Percentiles rank a stretch among this genome's conserved stretches.
Evolutionary conservation across 768 basidiomycete genomes (phyloP).

Genomic region (Auriscalpium vulgare): DNA sequence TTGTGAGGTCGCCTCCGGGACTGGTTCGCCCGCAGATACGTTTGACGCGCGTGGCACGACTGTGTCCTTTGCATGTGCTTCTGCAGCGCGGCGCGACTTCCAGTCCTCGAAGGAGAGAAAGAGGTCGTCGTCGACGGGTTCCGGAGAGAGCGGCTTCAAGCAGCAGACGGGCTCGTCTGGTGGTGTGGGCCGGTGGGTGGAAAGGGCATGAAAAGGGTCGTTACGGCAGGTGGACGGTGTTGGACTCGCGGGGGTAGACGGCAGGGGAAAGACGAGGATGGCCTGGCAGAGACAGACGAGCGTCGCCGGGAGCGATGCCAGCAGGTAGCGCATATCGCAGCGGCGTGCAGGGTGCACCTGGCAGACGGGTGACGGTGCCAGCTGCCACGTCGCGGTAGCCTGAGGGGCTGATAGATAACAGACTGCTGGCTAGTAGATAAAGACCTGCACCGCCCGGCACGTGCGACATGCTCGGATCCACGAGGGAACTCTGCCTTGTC

Average conservation of each 20-base stretch:
- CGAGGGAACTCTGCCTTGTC: too few relatives aligned
- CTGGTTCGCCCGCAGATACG: neutral
- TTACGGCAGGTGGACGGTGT: constrained; percentile 20
- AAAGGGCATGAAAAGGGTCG: constrained; percentile 56
- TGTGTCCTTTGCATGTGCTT: constrained; percentile 24
- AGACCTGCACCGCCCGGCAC: too few relatives aligned
- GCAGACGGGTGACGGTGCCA: too few relatives aligned
- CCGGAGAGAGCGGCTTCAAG: constrained; percentile 42
- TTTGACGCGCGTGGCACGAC: neutral
- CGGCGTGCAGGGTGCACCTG: too few relatives aligned
- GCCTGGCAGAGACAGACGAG: too few relatives aligned
- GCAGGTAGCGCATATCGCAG: too few relatives aligned
- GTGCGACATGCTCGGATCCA: too few relatives aligned
- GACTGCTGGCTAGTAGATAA: too few relatives aligned
- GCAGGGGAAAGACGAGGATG: constrained; percentile 19
- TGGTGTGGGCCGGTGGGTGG: constrained; percentile 36
- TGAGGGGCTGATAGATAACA: too few relatives aligned
- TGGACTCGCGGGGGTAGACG: constrained; percentile 26
- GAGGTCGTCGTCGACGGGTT: constrained; percentile 48
- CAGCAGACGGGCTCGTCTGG: constrained; percentile 62
- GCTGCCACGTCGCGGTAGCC: too few relatives aligned
- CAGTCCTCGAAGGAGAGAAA: constrained; percentile 84
- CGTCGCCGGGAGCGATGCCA: too few relatives aligned
- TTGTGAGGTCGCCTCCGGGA: neutral
- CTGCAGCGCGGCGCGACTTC: constrained; percentile 59